Evolutionary conservation across 2,329 filamentous ascomycete genomes (phyloP).

Genomic region (Neonectria sp.): DNA sequence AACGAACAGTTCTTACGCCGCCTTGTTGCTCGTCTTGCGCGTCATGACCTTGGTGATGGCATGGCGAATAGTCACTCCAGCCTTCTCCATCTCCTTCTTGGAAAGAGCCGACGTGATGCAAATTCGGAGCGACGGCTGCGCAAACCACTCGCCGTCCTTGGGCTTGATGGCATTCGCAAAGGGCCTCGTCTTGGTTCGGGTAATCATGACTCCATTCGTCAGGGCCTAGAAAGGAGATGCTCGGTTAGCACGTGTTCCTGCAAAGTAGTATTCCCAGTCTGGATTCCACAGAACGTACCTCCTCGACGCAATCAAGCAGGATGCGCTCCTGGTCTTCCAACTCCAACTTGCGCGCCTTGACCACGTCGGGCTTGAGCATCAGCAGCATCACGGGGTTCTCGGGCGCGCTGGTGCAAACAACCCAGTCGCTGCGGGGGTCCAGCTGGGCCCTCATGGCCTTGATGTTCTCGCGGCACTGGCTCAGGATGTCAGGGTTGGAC

Average conservation of each 20-base stretch:
- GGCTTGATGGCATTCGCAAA: slow-evolving; percentile 73
- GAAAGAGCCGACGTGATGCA: slow-evolving; percentile 90
- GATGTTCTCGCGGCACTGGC: slow-evolving; percentile 87
- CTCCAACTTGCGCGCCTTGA: slow-evolving; percentile 77
- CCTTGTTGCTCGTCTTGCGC: slow-evolving; percentile 67
- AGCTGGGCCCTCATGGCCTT: slow-evolving; percentile 88
- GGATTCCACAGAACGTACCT: slow-evolving; percentile 72
- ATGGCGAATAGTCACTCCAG: slow-evolving; percentile 88
- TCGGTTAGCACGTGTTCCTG: slow-evolving; percentile 30
- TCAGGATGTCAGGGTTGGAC: slow-evolving; percentile 86
- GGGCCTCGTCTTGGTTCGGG: slow-evolving; percentile 85
- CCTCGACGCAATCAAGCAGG: slow-evolving; percentile 93
- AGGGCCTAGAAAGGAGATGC: slow-evolving; percentile 71
- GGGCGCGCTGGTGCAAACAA: slow-evolving; percentile 82
- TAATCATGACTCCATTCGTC: slow-evolving; percentile 90
- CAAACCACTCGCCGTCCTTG: slow-evolving; percentile 78
- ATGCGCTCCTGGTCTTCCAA: slow-evolving; percentile 86
- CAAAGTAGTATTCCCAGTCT: background rate
- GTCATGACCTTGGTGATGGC: slow-evolving; percentile 94
- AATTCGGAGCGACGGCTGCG: slow-evolving; percentile 89
- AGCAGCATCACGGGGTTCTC: slow-evolving; percentile 93
- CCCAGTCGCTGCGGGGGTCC: slow-evolving; percentile 94
- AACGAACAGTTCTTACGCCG: slow-evolving; percentile 22
- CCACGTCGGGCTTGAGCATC: slow-evolving; percentile 85
- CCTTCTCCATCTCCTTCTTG: slow-evolving; percentile 97